phyloP scores from a whole-genome alignment of 2,329 filamentous ascomycete species.

The Plenodomus biglobosus region DNA sequence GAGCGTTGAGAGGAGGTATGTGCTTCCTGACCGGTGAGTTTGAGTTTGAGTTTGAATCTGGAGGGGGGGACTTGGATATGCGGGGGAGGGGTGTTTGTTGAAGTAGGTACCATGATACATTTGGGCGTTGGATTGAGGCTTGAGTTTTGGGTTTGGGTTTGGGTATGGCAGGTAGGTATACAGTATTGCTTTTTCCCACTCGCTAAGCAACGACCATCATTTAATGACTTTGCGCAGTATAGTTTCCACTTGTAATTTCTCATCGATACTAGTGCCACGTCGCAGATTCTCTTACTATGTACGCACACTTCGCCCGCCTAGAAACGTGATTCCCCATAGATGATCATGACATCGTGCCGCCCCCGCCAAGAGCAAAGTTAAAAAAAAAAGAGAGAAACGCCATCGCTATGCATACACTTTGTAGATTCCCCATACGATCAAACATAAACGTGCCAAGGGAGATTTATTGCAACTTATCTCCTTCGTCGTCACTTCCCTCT shows the following conservation, averaged over 20 bases:
- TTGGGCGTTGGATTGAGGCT: background rate
- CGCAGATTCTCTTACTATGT: background rate
- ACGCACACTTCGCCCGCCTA: background rate
- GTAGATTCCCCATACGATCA: background rate
- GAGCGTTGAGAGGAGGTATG: slow-evolving; percentile 55
- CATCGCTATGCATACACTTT: slow-evolving; percentile 28
- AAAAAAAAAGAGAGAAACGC: slow-evolving; percentile 18
- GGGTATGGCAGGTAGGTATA: too few species aligned
- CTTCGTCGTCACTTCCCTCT: slow-evolving; percentile 47
- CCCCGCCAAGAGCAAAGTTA: too few species aligned
- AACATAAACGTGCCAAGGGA: background rate
- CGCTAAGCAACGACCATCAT: background rate
- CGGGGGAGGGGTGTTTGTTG: background rate
- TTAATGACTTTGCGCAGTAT: background rate
- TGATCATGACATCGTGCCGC: slow-evolving; percentile 10
- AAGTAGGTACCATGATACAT: too few species aligned
- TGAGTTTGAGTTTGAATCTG: background rate
- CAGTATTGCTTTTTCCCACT: background rate
- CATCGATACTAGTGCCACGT: background rate
- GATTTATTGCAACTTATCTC: slow-evolving; percentile 15
- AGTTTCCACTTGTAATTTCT: too few species aligned
- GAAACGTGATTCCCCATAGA: background rate
- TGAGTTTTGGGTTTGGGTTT: too few species aligned
- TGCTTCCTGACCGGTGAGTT: slow-evolving; percentile 42
- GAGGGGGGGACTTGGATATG: background rate